Percentiles rank a stretch among this genome's conserved stretches.
Evolutionary conservation across 2,329 filamentous ascomycete species (phyloP).

Genomic region (Amesomyces nigricolor): DNA sequence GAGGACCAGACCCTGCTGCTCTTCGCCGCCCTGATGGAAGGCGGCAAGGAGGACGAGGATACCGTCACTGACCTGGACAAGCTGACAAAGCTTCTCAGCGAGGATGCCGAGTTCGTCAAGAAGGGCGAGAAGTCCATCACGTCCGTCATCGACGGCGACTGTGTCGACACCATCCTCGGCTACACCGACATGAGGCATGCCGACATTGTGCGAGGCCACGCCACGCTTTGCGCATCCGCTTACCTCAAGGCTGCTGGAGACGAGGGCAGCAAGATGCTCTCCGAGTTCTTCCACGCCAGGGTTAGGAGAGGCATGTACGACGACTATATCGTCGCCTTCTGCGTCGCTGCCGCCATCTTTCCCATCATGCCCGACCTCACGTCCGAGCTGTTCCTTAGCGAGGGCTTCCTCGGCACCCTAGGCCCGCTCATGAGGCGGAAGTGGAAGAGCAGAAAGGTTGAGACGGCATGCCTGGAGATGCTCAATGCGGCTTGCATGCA

Average conservation of each 20-base stretch:
- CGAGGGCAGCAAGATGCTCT: constrained; percentile 63
- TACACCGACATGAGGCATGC: constrained; percentile 81
- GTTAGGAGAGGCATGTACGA: constrained; percentile 73
- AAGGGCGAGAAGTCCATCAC: constrained; percentile 48
- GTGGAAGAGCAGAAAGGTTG: constrained; percentile 79
- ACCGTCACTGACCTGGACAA: constrained; percentile 54
- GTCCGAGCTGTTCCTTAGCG: constrained; percentile 74
- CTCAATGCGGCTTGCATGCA: constrained; percentile 90
- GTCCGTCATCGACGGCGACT: constrained; percentile 63
- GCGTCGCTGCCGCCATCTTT: constrained; percentile 82
- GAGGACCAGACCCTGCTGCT: constrained; percentile 67
- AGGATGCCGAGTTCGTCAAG: constrained; percentile 44
- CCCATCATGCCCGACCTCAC: constrained; percentile 74
- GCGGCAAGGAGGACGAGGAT: constrained; percentile 74
- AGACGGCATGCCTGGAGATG: constrained; percentile 81
- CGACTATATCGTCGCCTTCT: constrained; percentile 86
- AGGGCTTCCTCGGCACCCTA: constrained; percentile 76
- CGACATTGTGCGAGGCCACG: constrained; percentile 69
- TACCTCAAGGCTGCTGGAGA: constrained; percentile 74
- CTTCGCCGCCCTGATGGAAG: constrained; percentile 85
- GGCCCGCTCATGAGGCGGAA: constrained; percentile 71
- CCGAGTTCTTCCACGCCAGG: constrained; percentile 67
- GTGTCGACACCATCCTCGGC: constrained; percentile 77
- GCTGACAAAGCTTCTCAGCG: constrained; percentile 54
- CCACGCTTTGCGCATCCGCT: constrained; percentile 74